Evolutionary conservation across 2,329 filamentous ascomycete species (phyloP), one percentile per base, ranked within the genome.

Genomic region (Elsinoe australis): DNA sequence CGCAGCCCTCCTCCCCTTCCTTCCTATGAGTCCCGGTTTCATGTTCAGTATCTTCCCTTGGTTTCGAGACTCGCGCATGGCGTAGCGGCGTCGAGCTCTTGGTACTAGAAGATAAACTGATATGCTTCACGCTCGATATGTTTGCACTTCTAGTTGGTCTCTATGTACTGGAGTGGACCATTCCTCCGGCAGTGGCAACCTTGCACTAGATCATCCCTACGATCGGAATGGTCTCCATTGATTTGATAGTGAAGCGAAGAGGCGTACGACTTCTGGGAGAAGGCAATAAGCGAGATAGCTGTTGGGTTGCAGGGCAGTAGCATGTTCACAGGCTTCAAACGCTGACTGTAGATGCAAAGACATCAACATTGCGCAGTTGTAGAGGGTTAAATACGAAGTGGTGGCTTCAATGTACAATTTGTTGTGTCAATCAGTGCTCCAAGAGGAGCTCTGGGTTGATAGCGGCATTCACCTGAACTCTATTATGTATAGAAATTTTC

Each of bases 21-120:
- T 71, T 59, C 54, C 67, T 74, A 56, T 87, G 80, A 61, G 86
- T 80, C 66, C 85, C 0, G 72, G 72, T 3, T 61, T 68, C 1
- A 31, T 64, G 6, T 55, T 70, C 22, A 70, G 67, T 15, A 61
- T 71, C 12, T 53, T 72, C 1, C 67, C 68, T 0, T 65, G 72
- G 0, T 47, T 73, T 5, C 61, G 67, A 38, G 72, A 75, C 49
- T 53, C 60, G 19, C 58, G 59, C 7, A 55, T 68, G 5, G 55
- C 64, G 17, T 55, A 59, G 12, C 52, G 53, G 6, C 56, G 58
- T 22, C 12, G 52, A 52, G 1, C 49, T 54, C 1, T 46, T 65
- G 12, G 56, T 61, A 14, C 71, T 70, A 0, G 72, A 75, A 58
- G 64, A 73, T 56, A 74, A 74, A 45, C 62, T 74, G 15, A 54